phyloP scores from a whole-genome alignment of 2,329 filamentous ascomycete genomes.

The Trichoderma atrobrunneum region DNA sequence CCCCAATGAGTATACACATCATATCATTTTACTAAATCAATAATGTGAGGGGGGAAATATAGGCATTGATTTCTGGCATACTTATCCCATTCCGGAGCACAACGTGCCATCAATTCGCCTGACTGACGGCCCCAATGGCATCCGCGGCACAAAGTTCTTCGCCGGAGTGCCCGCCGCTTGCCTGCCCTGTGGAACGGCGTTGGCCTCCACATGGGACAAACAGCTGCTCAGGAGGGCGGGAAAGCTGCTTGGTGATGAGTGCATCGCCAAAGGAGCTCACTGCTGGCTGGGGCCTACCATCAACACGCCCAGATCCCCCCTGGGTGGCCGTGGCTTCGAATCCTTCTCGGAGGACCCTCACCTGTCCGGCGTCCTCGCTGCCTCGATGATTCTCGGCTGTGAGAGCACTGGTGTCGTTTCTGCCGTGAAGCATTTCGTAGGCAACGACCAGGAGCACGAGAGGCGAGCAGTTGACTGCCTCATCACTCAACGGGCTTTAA shows the following conservation, averaged over 20 bases:
- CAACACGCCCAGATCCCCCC: neutral
- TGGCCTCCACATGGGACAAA: conserved; percentile 2
- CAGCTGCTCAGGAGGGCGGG: neutral
- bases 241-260: neutral
- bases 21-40: neutral
- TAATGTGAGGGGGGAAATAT: neutral
- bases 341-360: conserved; percentile 1
- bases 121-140: neutral
- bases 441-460: conserved; percentile 8
- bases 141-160: conserved; percentile 7
- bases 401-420: neutral
- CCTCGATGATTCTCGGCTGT: neutral
- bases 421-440: conserved; percentile 2
- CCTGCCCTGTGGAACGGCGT: neutral
- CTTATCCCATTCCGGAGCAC: neutral
- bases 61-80: conserved; percentile 9
- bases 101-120: conserved; percentile 1
- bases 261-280: conserved; percentile 7
- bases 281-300: conserved; percentile 4
- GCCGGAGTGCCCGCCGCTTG: neutral
- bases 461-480: conserved; percentile 1
- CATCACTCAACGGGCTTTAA: neutral
- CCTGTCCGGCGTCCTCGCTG: neutral
- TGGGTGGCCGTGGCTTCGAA: conserved; percentile 1
- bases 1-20: neutral